These are phyloP conservation scores for Penicillium nucicola DNA, from an alignment of 495 filamentous ascomycete species.

Conservation along the genomic window DNA sequence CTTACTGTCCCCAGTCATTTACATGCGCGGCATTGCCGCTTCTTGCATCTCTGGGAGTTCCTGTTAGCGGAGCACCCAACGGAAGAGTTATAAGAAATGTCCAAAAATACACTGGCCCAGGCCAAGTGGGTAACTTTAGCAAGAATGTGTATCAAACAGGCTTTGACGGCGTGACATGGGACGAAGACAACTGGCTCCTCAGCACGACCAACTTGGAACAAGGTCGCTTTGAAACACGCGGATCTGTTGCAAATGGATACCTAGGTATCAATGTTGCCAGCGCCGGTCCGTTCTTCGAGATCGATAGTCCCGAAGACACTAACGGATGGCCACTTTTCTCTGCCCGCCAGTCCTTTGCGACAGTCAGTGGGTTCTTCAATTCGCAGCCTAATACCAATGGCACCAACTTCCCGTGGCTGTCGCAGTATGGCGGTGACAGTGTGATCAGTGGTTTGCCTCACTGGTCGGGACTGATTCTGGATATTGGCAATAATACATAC, in stretches of 20 bases:
- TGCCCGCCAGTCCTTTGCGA: constrained; percentile 66
- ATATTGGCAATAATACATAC: constrained; percentile 53
- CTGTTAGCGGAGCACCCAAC: constrained; percentile 7
- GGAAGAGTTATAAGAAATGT: constrained; percentile 12
- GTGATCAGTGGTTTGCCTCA: constrained; percentile 74
- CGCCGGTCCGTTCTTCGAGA: constrained; percentile 67
- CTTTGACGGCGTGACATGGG: constrained; percentile 57
- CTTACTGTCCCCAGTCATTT: background rate
- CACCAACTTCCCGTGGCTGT: constrained; percentile 70
- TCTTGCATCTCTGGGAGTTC: constrained; percentile 9
- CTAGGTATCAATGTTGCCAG: constrained; percentile 60
- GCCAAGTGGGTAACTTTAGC: constrained; percentile 9
- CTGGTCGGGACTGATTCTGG: constrained; percentile 60
- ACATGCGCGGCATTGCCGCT: constrained; percentile 13
- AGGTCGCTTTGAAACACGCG: constrained; percentile 61
- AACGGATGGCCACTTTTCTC: constrained; percentile 76
- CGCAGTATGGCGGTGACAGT: constrained; percentile 68
- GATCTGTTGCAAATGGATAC: constrained; percentile 63
- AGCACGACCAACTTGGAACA: constrained; percentile 52
- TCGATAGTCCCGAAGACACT: constrained; percentile 49
- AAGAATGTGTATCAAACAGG: constrained; percentile 42
- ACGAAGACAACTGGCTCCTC: constrained; percentile 60
- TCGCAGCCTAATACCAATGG: constrained; percentile 58
- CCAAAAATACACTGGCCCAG: constrained; percentile 9
- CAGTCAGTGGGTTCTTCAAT: constrained; percentile 72